These are phyloP conservation scores for Brassica napus DNA, from an alignment of 345 rosid species.

Conservation along the genomic window Da-Ae NC_063445.1:56298001-56298500, in stretches of 20 bases:
- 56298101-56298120: neutral
- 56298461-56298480: constrained; percentile 32
- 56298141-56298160: constrained; percentile 18
- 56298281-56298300: neutral
- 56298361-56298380: constrained; percentile 4
- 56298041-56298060: neutral
- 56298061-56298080: constrained; percentile 19
- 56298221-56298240: neutral
- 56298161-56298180: neutral
- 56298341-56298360: constrained; percentile 11
- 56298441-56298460: constrained; percentile 48
- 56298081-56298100: constrained; percentile 24
- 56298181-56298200: neutral
- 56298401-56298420: neutral
- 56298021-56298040: neutral
- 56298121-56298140: constrained; percentile 17
- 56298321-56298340: constrained; percentile 8
- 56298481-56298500: constrained; percentile 66
- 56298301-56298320: constrained; percentile 3
- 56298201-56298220: constrained; percentile 3
- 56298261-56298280: neutral
- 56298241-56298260: neutral
- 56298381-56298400: constrained; percentile 23
- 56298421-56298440: constrained; percentile 34
- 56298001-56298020: neutral